Base-by-base conservation (phyloP, 257 asterid species). In the Thymus mandschuricus region DNA sequence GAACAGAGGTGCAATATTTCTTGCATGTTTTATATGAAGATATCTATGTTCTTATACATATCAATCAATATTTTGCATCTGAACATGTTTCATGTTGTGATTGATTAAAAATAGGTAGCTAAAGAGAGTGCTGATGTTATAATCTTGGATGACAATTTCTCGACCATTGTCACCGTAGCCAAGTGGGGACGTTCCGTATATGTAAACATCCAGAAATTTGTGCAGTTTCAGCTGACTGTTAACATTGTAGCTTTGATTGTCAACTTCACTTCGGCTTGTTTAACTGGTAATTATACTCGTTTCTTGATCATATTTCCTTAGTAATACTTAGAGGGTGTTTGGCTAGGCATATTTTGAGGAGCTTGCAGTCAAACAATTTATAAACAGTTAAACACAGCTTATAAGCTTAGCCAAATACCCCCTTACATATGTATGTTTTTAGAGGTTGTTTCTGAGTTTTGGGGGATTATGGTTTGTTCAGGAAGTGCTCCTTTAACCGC, bases 401-500 rank as follows among this genome's bases (percentile, higher is more conserved):
- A n/a, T n/a, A n/a, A n/a, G n/a, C n/a, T n/a, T n/a, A n/a, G n/a
- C n/a, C n/a, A n/a, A n/a, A n/a, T n/a, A n/a, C n/a, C n/a, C n/a
- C n/a, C n/a, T n/a, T n/a, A n/a, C n/a, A n/a, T n/a, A n/a, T n/a
- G n/a, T n/a, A n/a, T n/a, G n/a, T n/a, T n/a, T n/a, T n/a, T n/a
- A n/a, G n/a, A n/a, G n/a, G n/a, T n/a, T n/a, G n/a, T n/a, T n/a
- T n/a, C n/a, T n/a, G n/a, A n/a, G n/a, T n/a, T n/a, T n/a, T n/a
- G n/a, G n/a, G n/a, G n/a, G n/a, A n/a, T n/a, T n/a, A n/a, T 2
- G 40, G 40, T 3, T 34, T 34, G 40, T 74, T 58, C 88, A 92
- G 98, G 98, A 35, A 78, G 87, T 57, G 96, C 96, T 59, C 98
- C 98, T 55, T 95, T 94, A 3, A 94, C 99, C n/a, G 99, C 99